Conservation (phyloP, 192 early-diverging fungal species). For the Backusella luteola region DNA sequence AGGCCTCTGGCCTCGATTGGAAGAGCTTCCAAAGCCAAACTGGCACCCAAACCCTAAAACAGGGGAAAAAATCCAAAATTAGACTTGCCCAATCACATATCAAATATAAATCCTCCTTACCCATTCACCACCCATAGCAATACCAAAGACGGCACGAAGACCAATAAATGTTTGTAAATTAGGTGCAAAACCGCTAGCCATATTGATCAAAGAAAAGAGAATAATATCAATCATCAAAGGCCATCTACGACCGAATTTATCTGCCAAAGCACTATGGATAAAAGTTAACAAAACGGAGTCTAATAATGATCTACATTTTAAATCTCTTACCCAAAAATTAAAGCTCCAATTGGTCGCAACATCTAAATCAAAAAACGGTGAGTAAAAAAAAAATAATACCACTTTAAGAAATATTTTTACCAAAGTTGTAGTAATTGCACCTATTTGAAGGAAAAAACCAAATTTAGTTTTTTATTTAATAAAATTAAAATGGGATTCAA, state of each 20-base stretch:
- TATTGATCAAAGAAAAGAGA: conserved; percentile 59
- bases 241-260: conserved; percentile 64
- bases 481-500: background rate
- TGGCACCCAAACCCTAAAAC: conserved; percentile 71
- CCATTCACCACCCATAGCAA: conserved; percentile 58
- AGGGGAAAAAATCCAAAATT: conserved; percentile 6
- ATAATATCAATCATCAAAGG: conserved; percentile 68
- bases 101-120: conserved; percentile 10
- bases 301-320: background rate
- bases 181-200: conserved; percentile 62
- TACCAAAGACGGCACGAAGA: conserved; percentile 61
- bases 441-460: conserved; percentile 10
- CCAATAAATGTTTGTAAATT: conserved; percentile 62
- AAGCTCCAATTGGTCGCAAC: conserved; percentile 69
- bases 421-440: conserved; percentile 66
- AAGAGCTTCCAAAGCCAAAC: conserved; percentile 70
- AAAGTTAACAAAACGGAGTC: background rate
- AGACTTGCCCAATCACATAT: background rate
- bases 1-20: conserved; percentile 67
- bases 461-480: background rate
- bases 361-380: conserved; percentile 31
- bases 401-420: conserved; percentile 8
- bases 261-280: conserved; percentile 49
- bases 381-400: background rate
- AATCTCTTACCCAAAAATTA: conserved; percentile 53